Percentiles rank a stretch among this genome's conserved stretches.
Evolutionary conservation across 441 rosid genomes (phyloP).

Genomic region (Croton laevigatus): DNA sequence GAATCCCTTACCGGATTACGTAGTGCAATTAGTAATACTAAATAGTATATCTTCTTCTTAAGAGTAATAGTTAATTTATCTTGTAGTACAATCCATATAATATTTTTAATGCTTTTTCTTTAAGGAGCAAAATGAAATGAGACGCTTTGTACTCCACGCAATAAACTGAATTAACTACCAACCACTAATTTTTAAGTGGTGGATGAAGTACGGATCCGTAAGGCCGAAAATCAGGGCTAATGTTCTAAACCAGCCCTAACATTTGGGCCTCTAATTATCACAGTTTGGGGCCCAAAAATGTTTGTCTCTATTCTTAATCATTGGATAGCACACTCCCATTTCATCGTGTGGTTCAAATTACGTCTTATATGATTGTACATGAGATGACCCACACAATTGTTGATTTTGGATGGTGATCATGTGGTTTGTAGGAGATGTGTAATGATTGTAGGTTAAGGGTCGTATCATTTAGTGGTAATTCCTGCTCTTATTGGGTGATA

Average conservation of each 20-base stretch:
- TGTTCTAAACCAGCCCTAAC: neutral
- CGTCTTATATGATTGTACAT: neutral
- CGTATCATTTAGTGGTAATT: neutral
- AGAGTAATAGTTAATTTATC: too few species aligned
- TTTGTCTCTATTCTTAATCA: neutral
- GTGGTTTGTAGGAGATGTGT: constrained; percentile 7
- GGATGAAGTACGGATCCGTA: constrained; percentile 22
- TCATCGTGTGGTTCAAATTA: neutral
- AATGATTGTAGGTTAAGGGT: constrained; percentile 4
- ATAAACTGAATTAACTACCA: neutral
- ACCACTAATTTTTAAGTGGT: constrained; percentile 16
- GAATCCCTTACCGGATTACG: too few species aligned
- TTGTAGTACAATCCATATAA: too few species aligned
- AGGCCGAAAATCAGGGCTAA: constrained; percentile 12
- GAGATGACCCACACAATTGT: constrained; percentile 7
- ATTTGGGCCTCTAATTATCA: constrained; percentile 14
- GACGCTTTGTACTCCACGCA: too few species aligned
- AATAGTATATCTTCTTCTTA: too few species aligned
- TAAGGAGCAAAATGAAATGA: too few species aligned
- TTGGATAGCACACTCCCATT: neutral
- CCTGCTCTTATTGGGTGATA: neutral
- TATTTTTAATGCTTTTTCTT: too few species aligned
- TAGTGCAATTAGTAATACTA: too few species aligned
- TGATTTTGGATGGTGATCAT: neutral
- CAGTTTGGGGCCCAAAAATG: neutral